Base-by-base conservation (phyloP, 2,329 filamentous ascomycete species). In the Epichloe elymi region DNA sequence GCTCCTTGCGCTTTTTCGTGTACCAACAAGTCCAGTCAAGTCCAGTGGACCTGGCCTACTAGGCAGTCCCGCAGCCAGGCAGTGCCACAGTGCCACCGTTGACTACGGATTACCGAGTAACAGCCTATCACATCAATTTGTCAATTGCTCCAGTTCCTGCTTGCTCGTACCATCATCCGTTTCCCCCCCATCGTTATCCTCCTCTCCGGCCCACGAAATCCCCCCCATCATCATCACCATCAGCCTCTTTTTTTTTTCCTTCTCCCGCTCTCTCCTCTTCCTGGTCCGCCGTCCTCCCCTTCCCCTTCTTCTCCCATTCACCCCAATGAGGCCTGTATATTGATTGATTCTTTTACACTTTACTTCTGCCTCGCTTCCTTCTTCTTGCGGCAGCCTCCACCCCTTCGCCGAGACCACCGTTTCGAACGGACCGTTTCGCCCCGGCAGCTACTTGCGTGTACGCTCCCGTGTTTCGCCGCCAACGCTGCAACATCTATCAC, bases 241-340 rank as follows among this genome's bases (percentile, higher is more conserved):
- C 56, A 57, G 54, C 53, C 58, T 54, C 57, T 54, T 53, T 52
- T 56, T 48, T 54, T n/a, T 55, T 26, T 26, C 50, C 46, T 50
- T 49, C 54, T 55, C 57, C 53, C 55, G 52, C 54, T 60, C 55
- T 59, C 58, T 56, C 19, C 23, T 20, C 45, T 38, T 15, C 35
- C 8, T 19, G 20, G 15, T 54, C 51, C 39, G 46, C 51, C 26
- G 51, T 51, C 50, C 42, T 50, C 49, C 51, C 52, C 48, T 53
- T 49, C 39, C 26, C 41, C 53, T 39, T 41, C 35, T 46, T 33
- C 42, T 23, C 19, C 41, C 54, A 46, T 46, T 26, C 55, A 56
- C 49, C 30, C 57, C 58, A 56, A 64, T 66, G 65, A 61, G 62
- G 63, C 64, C 59, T 67, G 62, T 67, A 64, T 65, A 65, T 65